Base-by-base conservation (phyloP, 2,329 filamentous ascomycete species). In the Pseudogymnoascus verrucosus region DNA sequence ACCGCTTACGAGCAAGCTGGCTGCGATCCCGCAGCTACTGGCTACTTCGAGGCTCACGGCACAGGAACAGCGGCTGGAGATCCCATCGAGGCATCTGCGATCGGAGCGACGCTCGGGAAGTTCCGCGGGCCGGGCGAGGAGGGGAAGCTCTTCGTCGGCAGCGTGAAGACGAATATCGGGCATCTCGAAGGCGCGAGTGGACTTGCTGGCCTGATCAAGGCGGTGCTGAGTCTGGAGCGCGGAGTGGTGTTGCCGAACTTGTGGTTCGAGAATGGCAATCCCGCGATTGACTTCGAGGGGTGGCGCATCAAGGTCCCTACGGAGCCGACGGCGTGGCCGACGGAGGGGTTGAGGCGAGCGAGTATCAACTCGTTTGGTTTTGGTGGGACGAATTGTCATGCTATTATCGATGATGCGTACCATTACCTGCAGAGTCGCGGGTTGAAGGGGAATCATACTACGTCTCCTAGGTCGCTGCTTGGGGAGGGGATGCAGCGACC, bases 331-430 rank as follows among this genome's bases (percentile, higher is more conserved):
- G 14, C 34, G 26, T 59, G 51, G 51, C 51, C 51, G n/a, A 59
- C 16, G 7, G 36, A 26, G 16, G 61, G 61, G 40, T 7, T 62
- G 8, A 62, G 66, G 10, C 59, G 65, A 60, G 62, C 60, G 4
- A 68, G 66, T 28, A 51, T 70, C 16, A 70, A 69, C 26, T 64
- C 34, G 11, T 69, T 80, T 57, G 78, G 78, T 0, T 79, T 77
- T 31, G 78, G 78, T 5, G 78, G 78, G 14, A 77, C 78, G n/a
- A 80, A 80, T 65, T 76, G 76, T 2, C 78, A 80, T 67, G 73
- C 73, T 3, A 73, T 80, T 31, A 6, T 34, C 11, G 42, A 36
- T 31, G 42, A 60, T 54, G 65, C 11, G 69, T 60, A 68, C 11
- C 63, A 65, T 16, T 66, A 44, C 21, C 11, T 67, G 4, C 64